These are phyloP conservation scores for Luzula sylvatica DNA, from an alignment of 176 grass and related monocot species.

Conservation along the genomic window DNA sequence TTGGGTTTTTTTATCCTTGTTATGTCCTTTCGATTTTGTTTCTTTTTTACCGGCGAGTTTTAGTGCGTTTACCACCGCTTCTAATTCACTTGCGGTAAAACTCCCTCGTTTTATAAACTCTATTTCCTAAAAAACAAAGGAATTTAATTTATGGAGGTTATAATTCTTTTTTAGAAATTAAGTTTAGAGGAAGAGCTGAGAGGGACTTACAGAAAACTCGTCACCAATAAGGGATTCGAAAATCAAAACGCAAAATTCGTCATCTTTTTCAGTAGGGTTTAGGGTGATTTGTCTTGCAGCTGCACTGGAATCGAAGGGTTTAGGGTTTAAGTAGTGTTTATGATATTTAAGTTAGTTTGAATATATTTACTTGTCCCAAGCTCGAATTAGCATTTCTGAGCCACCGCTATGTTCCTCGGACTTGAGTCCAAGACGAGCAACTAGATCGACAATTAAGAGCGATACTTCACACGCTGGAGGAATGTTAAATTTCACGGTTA, in stretches of 20 bases:
- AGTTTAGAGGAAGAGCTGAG: not conserved
- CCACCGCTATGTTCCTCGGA: slow-evolving; percentile 38
- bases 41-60: slow-evolving; percentile 55
- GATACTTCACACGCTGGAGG: slow-evolving; percentile 46
- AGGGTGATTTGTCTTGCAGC: slow-evolving; percentile 68
- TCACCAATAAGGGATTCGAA: slow-evolving; percentile 59
- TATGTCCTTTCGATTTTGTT: slow-evolving; percentile 42
- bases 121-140: slow-evolving; percentile 42
- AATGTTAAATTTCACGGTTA: slow-evolving; percentile 66
- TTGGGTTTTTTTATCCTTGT: slow-evolving; percentile 39
- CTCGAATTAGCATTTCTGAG: slow-evolving; percentile 54
- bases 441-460: slow-evolving; percentile 50
- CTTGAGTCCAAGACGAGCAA: slow-evolving; percentile 44
- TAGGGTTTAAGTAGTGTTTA: not conserved
- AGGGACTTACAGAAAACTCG: slow-evolving; percentile 50
- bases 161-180: too few relatives aligned
- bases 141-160: too few relatives aligned
- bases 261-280: slow-evolving; percentile 33
- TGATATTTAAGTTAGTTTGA: not conserved
- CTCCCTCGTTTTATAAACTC: slow-evolving; percentile 66
- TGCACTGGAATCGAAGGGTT: slow-evolving; percentile 48
- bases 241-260: slow-evolving; percentile 55
- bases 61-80: slow-evolving; percentile 56
- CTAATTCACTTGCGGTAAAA: slow-evolving; percentile 67
- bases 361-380: slow-evolving; percentile 80